Conservation (phyloP, 148 eudicot species). For the Oxyria digyna region DNA sequence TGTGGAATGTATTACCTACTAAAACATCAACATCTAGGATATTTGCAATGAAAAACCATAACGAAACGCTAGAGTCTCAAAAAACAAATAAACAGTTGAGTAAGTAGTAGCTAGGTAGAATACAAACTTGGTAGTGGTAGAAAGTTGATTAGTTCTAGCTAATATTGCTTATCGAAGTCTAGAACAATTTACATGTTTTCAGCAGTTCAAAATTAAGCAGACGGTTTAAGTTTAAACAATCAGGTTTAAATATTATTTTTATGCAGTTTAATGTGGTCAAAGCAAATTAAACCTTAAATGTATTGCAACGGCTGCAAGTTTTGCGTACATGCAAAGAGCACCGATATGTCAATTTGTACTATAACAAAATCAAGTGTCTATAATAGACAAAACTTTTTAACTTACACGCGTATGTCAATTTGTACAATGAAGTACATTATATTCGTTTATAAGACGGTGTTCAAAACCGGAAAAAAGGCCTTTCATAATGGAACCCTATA, state of each 20-base stretch:
- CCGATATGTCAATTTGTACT: no score
- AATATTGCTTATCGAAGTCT: background rate
- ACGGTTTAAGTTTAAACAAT: background rate
- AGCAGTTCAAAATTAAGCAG: background rate
- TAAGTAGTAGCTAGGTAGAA: background rate
- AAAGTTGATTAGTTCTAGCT: background rate
- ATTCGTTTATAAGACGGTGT: no score
- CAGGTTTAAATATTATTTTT: background rate
- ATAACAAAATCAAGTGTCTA: no score
- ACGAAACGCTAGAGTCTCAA: no score
- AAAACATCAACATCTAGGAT: no score
- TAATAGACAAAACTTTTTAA: no score
- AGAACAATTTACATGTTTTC: background rate
- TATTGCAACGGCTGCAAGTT: background rate
- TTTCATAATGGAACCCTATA: no score
- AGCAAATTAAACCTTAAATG: background rate
- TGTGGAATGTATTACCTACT: background rate
- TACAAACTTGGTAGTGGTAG: background rate
- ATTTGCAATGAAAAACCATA: no score
- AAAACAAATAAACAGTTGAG: background rate
- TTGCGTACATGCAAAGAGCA: no score
- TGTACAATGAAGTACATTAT: no score
- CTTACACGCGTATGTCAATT: no score
- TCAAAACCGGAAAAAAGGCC: no score
- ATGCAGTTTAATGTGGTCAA: background rate